Conservation (phyloP, 805 yeast genomes). For the Hanseniaspora jakobsenii region DNA sequence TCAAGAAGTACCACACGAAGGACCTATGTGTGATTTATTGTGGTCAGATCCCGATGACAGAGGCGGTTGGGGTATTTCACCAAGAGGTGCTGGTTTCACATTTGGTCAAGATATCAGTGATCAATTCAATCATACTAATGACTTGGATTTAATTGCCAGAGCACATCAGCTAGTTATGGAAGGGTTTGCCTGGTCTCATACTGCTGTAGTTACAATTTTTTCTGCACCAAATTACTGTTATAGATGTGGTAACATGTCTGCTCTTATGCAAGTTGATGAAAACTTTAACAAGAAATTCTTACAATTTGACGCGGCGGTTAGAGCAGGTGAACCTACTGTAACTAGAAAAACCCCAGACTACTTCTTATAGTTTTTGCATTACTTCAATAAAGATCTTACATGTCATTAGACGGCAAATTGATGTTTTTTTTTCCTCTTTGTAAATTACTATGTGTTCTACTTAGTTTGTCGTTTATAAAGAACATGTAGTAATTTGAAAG, state of each 20-base stretch:
- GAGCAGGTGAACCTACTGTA: constrained; percentile 97
- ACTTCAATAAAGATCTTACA: too few relatives aligned
- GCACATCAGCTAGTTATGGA: constrained; percentile 98
- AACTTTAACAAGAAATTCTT: constrained; percentile 79
- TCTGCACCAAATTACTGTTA: constrained; percentile 95
- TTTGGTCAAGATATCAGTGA: constrained; percentile 92
- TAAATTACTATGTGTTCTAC: too few relatives aligned
- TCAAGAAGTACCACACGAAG: constrained; percentile 96
- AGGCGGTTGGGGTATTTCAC: constrained; percentile 96
- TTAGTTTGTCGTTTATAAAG: too few relatives aligned
- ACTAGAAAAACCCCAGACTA: constrained; percentile 95
- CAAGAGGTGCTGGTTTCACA: constrained; percentile 97
- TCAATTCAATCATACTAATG: constrained; percentile 86
- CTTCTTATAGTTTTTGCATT: constrained; percentile 64
- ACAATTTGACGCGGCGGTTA: constrained; percentile 90
- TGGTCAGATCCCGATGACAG: constrained; percentile 98
- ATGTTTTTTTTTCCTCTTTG: background rate
- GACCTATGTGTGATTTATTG: constrained; percentile 90
- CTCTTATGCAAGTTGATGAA: constrained; percentile 95
- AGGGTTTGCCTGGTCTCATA: constrained; percentile 90
- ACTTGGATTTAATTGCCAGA: constrained; percentile 72
- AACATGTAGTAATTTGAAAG: too few relatives aligned
- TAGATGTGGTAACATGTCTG: constrained; percentile 96
- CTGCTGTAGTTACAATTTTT: constrained; percentile 83
- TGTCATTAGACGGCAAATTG: too few relatives aligned